Evolutionary conservation across 805 yeast genomes (phyloP).

Genomic region (Metahyphopichia silvanorum): DNA sequence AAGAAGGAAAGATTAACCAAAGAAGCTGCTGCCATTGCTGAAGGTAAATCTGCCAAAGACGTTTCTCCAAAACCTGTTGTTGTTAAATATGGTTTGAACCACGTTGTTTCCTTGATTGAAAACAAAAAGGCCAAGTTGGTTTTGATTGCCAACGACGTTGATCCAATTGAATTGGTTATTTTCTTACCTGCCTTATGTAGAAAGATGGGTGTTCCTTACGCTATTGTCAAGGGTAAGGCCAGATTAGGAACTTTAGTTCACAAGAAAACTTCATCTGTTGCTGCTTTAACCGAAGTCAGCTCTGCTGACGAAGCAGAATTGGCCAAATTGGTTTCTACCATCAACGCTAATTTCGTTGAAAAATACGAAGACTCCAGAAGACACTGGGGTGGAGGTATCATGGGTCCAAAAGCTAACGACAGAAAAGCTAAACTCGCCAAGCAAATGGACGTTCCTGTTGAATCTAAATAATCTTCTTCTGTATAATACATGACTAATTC

Average conservation of each 20-base stretch:
- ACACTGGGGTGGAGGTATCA: slow-evolving; percentile 99
- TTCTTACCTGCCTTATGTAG: slow-evolving; percentile 98
- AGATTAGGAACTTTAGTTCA: slow-evolving; percentile 96
- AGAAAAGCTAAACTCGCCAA: slow-evolving; percentile 75
- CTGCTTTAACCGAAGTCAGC: slow-evolving; percentile 93
- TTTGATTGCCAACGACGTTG: slow-evolving; percentile 97
- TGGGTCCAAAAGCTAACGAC: slow-evolving; percentile 92
- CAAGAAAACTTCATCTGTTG: slow-evolving; percentile 96
- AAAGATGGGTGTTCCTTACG: slow-evolving; percentile 99
- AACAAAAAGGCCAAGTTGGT: slow-evolving; percentile 98
- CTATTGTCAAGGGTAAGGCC: slow-evolving; percentile 97
- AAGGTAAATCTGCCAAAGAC: slow-evolving; percentile 95
- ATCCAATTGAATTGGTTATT: slow-evolving; percentile 96
- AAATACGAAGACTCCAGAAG: slow-evolving; percentile 95
- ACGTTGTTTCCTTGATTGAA: slow-evolving; percentile 94
- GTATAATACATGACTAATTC: too few relatives aligned
- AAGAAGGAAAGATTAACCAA: slow-evolving; percentile 98
- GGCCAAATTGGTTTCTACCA: slow-evolving; percentile 88
- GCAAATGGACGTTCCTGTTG: slow-evolving; percentile 42
- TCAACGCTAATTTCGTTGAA: slow-evolving; percentile 89
- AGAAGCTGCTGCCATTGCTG: slow-evolving; percentile 99
- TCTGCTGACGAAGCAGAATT: slow-evolving; percentile 94
- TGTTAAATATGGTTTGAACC: slow-evolving; percentile 98
- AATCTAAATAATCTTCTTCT: too few relatives aligned
- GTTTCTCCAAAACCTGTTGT: slow-evolving; percentile 95